phyloP scores from a whole-genome alignment of 257 asterid species.

The Nicotiana tabacum region DNA sequence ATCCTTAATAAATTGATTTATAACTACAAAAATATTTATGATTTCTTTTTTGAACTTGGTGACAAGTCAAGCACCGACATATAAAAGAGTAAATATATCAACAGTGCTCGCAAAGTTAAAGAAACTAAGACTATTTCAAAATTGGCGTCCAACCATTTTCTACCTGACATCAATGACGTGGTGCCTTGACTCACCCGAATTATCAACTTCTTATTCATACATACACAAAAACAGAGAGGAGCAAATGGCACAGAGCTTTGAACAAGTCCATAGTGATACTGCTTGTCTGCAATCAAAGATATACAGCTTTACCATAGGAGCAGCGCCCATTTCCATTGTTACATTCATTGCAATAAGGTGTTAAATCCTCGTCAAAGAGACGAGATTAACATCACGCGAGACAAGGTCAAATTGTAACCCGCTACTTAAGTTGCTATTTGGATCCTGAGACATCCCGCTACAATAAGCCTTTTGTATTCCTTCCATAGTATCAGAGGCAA shows the following conservation, averaged over 20 bases:
- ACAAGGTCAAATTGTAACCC: background rate
- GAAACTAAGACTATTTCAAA: too few species aligned
- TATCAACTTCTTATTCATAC: too few species aligned
- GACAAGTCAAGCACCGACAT: too few species aligned
- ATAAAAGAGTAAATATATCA: too few species aligned
- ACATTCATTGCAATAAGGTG: background rate
- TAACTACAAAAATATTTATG: too few species aligned
- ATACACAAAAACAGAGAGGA: conserved; percentile 26
- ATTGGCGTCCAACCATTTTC: too few species aligned
- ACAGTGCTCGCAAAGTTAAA: too few species aligned
- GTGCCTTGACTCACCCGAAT: too few species aligned
- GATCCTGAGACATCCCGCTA: conserved; percentile 44
- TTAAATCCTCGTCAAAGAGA: background rate
- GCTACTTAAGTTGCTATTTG: conserved; percentile 25
- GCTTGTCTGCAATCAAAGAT: conserved; percentile 42
- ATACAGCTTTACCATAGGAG: background rate
- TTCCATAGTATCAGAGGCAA: conserved; percentile 35
- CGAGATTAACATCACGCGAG: too few species aligned
- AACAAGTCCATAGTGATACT: conserved; percentile 63
- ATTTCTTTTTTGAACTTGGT: too few species aligned
- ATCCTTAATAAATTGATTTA: too few species aligned
- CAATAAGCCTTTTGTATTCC: conserved; percentile 43
- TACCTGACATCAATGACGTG: too few species aligned
- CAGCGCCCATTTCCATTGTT: background rate
- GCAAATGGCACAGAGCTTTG: conserved; percentile 70